These are phyloP conservation scores for Cutaneotrichosporon spelunceum DNA, from an alignment of 1,284 basidiomycete genomes.

Conservation along the genomic window DNA sequence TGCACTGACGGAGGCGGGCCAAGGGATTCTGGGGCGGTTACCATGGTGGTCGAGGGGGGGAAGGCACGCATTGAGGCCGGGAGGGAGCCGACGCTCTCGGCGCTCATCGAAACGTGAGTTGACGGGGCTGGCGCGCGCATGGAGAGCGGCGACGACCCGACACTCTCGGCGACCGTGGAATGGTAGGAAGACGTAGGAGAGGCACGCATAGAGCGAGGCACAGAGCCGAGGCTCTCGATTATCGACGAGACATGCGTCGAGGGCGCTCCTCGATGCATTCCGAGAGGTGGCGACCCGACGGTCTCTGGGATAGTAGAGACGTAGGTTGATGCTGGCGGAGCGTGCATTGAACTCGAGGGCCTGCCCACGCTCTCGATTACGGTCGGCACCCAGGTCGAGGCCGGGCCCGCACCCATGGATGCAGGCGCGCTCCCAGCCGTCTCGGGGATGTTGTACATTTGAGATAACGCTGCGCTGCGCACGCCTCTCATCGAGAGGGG, in stretches of 20 bases:
- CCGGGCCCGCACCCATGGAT: neutral
- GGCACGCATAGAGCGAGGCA: neutral
- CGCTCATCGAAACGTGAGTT: neutral
- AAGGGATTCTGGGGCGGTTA: slow-evolving; percentile 5
- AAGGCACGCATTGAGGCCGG: slow-evolving; percentile 1
- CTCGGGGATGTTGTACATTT: slow-evolving; percentile 1
- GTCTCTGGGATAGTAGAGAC: neutral
- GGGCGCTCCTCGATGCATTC: neutral
- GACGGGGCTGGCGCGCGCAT: neutral
- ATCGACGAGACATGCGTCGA: neutral
- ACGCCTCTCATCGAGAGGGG: neutral
- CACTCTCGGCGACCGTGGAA: neutral
- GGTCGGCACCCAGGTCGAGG: neutral
- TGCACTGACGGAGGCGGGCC: slow-evolving; percentile 5
- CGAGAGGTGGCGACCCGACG: neutral
- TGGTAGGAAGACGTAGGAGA: slow-evolving; percentile 6
- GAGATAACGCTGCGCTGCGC: neutral
- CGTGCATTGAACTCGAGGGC: slow-evolving; percentile 1
- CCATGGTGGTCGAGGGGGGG: neutral
- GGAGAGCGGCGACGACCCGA: neutral
- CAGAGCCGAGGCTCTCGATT: neutral
- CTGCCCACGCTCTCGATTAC: neutral
- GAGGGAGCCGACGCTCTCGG: slow-evolving; percentile 6
- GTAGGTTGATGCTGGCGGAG: neutral
- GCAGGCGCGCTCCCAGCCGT: neutral